Conservation (phyloP, 768 basidiomycete genomes). For the Mycena galericulata region DNA sequence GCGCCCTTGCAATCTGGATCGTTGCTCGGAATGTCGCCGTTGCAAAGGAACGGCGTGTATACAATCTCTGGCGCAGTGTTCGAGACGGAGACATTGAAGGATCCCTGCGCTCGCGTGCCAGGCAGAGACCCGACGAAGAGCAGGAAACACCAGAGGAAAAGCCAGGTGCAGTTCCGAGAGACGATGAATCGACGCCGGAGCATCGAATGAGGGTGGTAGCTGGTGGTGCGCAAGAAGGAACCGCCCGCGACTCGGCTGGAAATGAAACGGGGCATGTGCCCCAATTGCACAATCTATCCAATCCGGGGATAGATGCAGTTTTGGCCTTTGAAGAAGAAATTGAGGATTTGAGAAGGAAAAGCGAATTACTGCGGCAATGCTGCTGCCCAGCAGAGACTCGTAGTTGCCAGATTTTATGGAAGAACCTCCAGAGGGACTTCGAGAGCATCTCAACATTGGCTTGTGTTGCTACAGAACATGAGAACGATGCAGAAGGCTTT, state of each 20-base stretch:
- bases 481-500: neutral
- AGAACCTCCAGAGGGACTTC: neutral
- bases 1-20: constrained; percentile 53
- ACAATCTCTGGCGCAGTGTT: constrained; percentile 53
- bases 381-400: too few species aligned
- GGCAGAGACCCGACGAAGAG: constrained; percentile 9
- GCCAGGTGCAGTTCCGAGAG: neutral
- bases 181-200: constrained; percentile 9
- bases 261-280: constrained; percentile 18
- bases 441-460: neutral
- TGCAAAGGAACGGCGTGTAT: constrained; percentile 63
- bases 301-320: constrained; percentile 23
- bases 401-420: neutral
- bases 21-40: constrained; percentile 35
- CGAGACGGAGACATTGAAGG: constrained; percentile 52
- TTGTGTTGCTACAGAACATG: neutral
- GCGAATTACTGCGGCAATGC: too few species aligned
- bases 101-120: constrained; percentile 16
- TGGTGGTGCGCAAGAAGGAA: constrained; percentile 2
- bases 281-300: constrained; percentile 18
- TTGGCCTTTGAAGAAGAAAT: neutral
- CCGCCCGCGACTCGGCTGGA: neutral
- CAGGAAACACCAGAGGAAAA: neutral
- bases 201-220: constrained; percentile 15
- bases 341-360: too few species aligned